Percentiles rank a stretch among this genome's conserved stretches.
These are phyloP conservation scores for Vitis labrusca DNA, from an alignment of 164 flowering plant genomes.

Conservation along the genomic window DNA sequence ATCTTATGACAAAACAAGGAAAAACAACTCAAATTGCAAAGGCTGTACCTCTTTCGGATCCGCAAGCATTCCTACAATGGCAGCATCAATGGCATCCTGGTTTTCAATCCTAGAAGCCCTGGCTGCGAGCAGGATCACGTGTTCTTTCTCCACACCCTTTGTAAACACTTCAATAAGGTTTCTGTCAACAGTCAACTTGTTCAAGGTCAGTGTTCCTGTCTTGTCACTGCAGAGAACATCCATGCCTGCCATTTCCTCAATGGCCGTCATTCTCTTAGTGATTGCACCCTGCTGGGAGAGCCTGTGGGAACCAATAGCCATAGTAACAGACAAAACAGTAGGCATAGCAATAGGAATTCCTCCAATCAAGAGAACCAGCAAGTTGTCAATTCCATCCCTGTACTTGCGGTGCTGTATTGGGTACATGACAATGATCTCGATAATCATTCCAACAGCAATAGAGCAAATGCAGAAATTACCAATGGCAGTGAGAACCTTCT, in stretches of 20 bases:
- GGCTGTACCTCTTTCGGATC: constrained; percentile 49
- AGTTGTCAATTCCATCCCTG: constrained; percentile 75
- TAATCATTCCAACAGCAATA: constrained; percentile 58
- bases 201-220: constrained; percentile 49
- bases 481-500: constrained; percentile 76
- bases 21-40: neutral
- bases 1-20: neutral
- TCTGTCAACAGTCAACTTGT: constrained; percentile 42
- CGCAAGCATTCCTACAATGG: constrained; percentile 51
- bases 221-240: constrained; percentile 63
- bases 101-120: constrained; percentile 53
- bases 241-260: constrained; percentile 90
- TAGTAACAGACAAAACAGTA: constrained; percentile 78
- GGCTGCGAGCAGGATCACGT: constrained; percentile 45
- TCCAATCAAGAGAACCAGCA: constrained; percentile 80
- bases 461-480: constrained; percentile 85
- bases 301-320: constrained; percentile 88
- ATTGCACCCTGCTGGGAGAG: constrained; percentile 83
- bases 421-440: constrained; percentile 75
- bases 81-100: constrained; percentile 60
- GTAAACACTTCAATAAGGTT: constrained; percentile 44
- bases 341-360: constrained; percentile 92
- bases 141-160: constrained; percentile 45
- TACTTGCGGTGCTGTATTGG: constrained; percentile 66
- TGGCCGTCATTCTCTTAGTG: constrained; percentile 90